Percentiles rank a stretch among this genome's conserved stretches.
Evolutionary conservation across 768 basidiomycete species (phyloP).

Genomic region (Macrolepiota dolichaula): DNA sequence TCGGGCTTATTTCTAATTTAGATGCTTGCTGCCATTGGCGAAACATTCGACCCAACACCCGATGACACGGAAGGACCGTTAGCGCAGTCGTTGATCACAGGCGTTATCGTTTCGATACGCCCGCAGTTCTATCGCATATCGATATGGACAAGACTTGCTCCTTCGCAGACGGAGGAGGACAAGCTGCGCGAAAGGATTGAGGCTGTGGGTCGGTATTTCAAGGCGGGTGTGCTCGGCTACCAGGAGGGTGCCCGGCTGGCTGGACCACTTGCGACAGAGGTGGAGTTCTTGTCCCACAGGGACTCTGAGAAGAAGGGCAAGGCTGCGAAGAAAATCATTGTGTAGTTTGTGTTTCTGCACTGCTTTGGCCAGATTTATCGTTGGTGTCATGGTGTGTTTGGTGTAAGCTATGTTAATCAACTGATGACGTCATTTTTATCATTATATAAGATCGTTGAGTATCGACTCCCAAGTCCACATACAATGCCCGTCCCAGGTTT

Average conservation of each 20-base stretch:
- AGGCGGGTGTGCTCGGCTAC: slow-evolving; percentile 84
- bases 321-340: slow-evolving; percentile 71
- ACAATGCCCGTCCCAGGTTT: slow-evolving; percentile 61
- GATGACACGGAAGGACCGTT: slow-evolving; percentile 40
- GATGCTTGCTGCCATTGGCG: slow-evolving; percentile 99
- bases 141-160: slow-evolving; percentile 94
- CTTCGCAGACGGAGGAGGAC: slow-evolving; percentile 47
- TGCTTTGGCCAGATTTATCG: slow-evolving; percentile 13
- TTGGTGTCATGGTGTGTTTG: slow-evolving; percentile 21
- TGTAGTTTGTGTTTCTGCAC: slow-evolving; percentile 36
- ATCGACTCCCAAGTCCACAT: slow-evolving; percentile 13
- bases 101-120: slow-evolving; percentile 92
- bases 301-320: slow-evolving; percentile 95
- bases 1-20: slow-evolving; percentile 28
- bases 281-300: slow-evolving; percentile 92
- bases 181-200: slow-evolving; percentile 76
- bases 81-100: slow-evolving; percentile 73
- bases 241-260: slow-evolving; percentile 66
- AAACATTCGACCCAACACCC: slow-evolving; percentile 92
- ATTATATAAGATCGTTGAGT: slow-evolving; percentile 12
- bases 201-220: slow-evolving; percentile 86
- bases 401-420: slow-evolving; percentile 19
- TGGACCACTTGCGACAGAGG: slow-evolving; percentile 90
- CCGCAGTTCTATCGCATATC: slow-evolving; percentile 95
- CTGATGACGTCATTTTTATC: slow-evolving; percentile 16